Conservation (phyloP, 768 basidiomycete genomes). For the Mycena alexandri region DNA sequence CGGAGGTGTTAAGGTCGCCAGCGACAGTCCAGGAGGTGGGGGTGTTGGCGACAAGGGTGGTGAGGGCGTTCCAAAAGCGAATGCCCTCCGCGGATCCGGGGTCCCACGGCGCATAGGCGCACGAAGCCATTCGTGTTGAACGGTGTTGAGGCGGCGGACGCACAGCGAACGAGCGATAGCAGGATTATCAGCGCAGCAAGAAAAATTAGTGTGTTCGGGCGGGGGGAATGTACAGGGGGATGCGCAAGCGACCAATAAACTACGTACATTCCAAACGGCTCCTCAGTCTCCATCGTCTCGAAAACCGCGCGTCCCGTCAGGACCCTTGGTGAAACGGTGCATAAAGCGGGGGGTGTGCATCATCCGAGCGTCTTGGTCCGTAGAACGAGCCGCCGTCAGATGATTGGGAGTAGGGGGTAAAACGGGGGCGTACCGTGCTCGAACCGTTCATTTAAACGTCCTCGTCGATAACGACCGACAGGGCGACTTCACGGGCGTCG, state of each 20-base stretch:
- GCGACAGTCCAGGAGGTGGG: conserved; percentile 11
- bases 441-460: too few relatives aligned
- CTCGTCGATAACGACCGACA: too few relatives aligned
- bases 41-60: conserved; percentile 14
- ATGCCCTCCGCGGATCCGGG: conserved; percentile 38
- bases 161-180: not conserved
- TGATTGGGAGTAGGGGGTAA: too few relatives aligned
- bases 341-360: not conserved
- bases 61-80: conserved; percentile 15
- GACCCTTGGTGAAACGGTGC: conserved; percentile 7
- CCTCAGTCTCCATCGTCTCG: not conserved
- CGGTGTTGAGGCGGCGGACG: not conserved
- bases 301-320: conserved; percentile 28
- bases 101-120: conserved; percentile 46
- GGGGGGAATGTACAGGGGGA: not conserved
- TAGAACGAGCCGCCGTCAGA: conserved; percentile 14
- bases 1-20: conserved; percentile 38
- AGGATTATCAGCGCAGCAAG: not conserved
- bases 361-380: not conserved
- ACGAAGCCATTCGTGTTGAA: conserved; percentile 15
- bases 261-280: not conserved
- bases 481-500: too few relatives aligned
- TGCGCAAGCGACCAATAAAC: conserved; percentile 8
- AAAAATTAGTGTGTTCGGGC: conserved; percentile 2
- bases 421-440: too few relatives aligned